Evolutionary conservation across 805 yeast species (phyloP), one percentile per base, ranked within the genome.

Genomic region (Metschnikowia picachoensis): DNA sequence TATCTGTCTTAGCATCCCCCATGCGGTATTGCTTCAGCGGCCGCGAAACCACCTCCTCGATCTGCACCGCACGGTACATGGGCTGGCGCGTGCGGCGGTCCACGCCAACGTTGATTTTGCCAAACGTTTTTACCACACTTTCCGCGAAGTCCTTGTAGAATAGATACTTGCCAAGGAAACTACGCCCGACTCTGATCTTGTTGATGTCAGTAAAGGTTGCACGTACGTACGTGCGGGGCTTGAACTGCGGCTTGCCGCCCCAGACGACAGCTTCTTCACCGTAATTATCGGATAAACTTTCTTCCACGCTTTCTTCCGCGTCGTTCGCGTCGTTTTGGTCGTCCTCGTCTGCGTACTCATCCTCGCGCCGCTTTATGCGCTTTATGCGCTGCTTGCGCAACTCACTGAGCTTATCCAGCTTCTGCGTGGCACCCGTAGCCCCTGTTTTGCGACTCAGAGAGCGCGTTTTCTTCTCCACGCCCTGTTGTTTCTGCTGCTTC

Each of bases 131-230:
- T 15, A 77, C 72, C 13, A 88, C 78, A 0, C 78, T 76, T 15
- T 79, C 81, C 38, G 78, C 81, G 63, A 95, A 91, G 30, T 82
- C 90, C 11, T 94, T 91, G 65, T 90, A 83, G 63, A 82, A 90
- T 60, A 91, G 80, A 61, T 74, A 88, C 61, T 84, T 85, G 34
- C 83, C 78, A 37, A 90, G 78, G 54, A 82, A 78, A 8, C 87
- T 71, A 62, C 96, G 82, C 14, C 97, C 95, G 37, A 92, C 78
- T 48, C 85, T 76, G 28, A 88, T 73, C 40, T 77, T 77, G 63
- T 89, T 90, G 44, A 90, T 70, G 59, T 89, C 96, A 16, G 67
- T 69, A 8, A 82, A 64, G 1, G 77, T 73, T 20, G 87, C 82
- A 15, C 66, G 69, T 52, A 64, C 73, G 53, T 54, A 60, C 14